Evolutionary conservation across 495 filamentous ascomycete genomes (phyloP), one percentile per base, ranked within the genome.

Genomic region (Durotheca rogersii): DNA sequence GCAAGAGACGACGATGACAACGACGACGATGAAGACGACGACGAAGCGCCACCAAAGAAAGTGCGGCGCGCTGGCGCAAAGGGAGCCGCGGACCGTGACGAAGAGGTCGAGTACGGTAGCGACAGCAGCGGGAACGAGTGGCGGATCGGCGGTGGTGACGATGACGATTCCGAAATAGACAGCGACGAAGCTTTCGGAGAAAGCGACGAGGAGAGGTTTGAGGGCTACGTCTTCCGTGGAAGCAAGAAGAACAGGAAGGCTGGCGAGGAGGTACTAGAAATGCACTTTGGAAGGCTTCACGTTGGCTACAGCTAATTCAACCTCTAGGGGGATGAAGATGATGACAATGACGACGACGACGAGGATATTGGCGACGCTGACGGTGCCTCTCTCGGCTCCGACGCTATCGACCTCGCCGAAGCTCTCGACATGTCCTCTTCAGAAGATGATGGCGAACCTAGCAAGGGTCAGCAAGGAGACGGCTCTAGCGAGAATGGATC

Each of bases 111-210:
- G 51, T 76, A 73, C 23, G 88, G 89, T 1, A 89, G 83, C 44
- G 92, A 96, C 61, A 88, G 85, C 43, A 89, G 95, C 52, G 91
- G 90, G 14, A 86, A 93, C 67, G 78, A 88, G 58, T 98, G 93
- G 93, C 85, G 77, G 54, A 65, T 94, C 29, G 89, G 89, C 37
- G 77, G 87, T 48, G 82, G 78, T 38, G 87, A 76, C 47, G 86
- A 89, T 47, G 81, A 93, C 41, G 89, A 92, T 51, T 86, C 81
- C 20, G 90, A 94, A 51, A 72, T 97, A 38, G 90, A 97, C 64
- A 90, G 85, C 53, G 92, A 96, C 49, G 92, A 96, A 63, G 92
- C 92, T 23, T 86, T 96, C 75, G 92, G 90, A 6, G 85, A 85
- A 48, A 91, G 88, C 55, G 89, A 95, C 59, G 83, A 91, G 66